Evolutionary conservation across 495 filamentous ascomycete genomes (phyloP).

Genomic region (Neurospora sp.): DNA sequence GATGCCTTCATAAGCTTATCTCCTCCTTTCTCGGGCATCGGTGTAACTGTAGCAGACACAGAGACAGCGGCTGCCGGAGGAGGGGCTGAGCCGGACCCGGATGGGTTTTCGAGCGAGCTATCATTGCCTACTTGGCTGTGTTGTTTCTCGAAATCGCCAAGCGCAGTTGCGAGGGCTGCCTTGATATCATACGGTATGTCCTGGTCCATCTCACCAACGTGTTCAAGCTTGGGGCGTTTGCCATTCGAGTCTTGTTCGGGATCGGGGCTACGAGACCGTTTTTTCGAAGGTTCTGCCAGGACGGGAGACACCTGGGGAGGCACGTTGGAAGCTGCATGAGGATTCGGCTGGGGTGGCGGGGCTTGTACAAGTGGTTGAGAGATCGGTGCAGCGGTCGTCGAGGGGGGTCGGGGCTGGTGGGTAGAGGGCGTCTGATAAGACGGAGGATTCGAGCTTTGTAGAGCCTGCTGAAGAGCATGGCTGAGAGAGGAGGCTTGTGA

Average conservation of each 20-base stretch:
- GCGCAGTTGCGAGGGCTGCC: neutral
- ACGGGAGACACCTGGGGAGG: neutral
- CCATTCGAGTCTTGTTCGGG: neutral
- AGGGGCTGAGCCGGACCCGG: neutral
- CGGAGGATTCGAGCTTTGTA: neutral
- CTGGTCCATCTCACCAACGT: neutral
- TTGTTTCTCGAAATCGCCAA: neutral
- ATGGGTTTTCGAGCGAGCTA: neutral
- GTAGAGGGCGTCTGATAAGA: neutral
- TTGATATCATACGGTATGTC: neutral
- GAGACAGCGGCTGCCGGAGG: neutral
- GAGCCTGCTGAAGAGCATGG: neutral
- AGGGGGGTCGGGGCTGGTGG: neutral
- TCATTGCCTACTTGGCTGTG: neutral
- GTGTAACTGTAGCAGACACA: neutral
- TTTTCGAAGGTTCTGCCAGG: neutral
- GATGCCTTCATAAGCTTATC: constrained; percentile 23
- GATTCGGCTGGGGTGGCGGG: neutral
- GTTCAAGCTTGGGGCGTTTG: neutral
- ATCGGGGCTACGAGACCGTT: neutral
- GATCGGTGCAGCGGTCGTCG: neutral
- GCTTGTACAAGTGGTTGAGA: neutral
- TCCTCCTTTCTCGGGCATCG: constrained; percentile 11
- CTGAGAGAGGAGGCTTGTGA: neutral
- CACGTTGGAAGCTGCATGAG: neutral